Conservation (phyloP, 225 moss, liverwort and hornwort genomes). For the Physcomitrium patens region DNA sequence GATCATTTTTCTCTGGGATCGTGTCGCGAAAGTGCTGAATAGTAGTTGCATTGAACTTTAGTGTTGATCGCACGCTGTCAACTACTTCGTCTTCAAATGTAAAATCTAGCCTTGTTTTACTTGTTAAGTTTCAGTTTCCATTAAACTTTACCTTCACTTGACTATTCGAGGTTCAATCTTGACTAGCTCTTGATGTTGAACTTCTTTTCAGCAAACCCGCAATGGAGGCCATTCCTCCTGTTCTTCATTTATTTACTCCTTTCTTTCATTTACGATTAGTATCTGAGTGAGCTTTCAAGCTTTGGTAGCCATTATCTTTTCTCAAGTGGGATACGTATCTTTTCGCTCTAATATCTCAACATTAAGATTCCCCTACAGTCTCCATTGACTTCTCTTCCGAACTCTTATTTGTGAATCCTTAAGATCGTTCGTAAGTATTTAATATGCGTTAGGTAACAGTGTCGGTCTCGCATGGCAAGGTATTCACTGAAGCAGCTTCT, state of each 20-base stretch:
- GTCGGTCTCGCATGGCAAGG: neutral
- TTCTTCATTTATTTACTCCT: slow-evolving; percentile 4
- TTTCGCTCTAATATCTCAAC: slow-evolving; percentile 1
- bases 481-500: neutral
- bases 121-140: slow-evolving; percentile 1
- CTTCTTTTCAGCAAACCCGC: neutral
- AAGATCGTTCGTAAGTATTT: neutral
- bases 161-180: neutral
- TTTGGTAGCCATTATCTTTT: neutral
- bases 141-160: neutral
- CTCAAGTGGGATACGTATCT: neutral
- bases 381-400: slow-evolving; percentile 17
- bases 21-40: neutral
- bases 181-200: neutral
- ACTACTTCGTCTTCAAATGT: neutral
- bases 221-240: neutral
- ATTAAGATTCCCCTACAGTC: neutral
- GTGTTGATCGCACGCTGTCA: neutral
- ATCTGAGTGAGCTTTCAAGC: neutral
- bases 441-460: neutral
- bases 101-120: no score
- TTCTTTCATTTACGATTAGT: neutral
- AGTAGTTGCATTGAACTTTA: neutral
- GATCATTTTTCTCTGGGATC: neutral
- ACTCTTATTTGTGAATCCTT: neutral